Evolutionary conservation across 108 stramenopile species (phyloP).

Genomic region (Tribonema minus): DNA sequence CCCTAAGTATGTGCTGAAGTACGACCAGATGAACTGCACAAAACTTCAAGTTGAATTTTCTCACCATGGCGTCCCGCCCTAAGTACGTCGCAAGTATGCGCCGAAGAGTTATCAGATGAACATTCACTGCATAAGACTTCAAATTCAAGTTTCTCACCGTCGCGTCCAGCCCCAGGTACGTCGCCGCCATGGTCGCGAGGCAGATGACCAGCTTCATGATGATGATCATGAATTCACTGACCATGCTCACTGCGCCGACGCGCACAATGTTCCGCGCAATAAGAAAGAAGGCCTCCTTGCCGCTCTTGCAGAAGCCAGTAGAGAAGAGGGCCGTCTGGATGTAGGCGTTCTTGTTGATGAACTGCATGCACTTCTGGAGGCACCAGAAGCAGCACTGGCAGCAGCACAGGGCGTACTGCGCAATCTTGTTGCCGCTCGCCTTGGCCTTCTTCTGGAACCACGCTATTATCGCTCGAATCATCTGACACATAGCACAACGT

Average conservation of each 20-base stretch:
- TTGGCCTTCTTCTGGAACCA: slow-evolving; percentile 72
- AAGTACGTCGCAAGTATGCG: too few relatives aligned
- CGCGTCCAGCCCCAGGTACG: slow-evolving; percentile 12
- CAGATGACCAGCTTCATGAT: slow-evolving; percentile 44
- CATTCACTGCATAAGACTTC: too few relatives aligned
- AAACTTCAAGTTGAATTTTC: too few relatives aligned
- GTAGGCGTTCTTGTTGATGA: slow-evolving; percentile 66
- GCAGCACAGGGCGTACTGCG: slow-evolving; percentile 69
- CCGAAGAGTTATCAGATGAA: too few relatives aligned
- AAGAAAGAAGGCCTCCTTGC: slow-evolving; percentile 53
- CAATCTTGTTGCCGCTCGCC: slow-evolving; percentile 10
- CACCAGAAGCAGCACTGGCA: slow-evolving; percentile 78
- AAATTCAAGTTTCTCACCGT: too few relatives aligned
- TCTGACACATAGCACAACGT: too few relatives aligned
- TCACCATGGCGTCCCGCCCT: too few relatives aligned
- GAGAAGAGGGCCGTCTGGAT: slow-evolving; percentile 63
- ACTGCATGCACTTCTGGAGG: slow-evolving; percentile 63
- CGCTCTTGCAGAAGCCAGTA: slow-evolving; percentile 42
- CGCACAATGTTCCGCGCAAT: slow-evolving; percentile 51
- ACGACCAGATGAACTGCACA: too few relatives aligned
- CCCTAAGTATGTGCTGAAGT: too few relatives aligned
- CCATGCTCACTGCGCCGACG: slow-evolving; percentile 49
- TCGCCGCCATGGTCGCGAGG: slow-evolving; percentile 12
- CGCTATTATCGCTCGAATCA: slow-evolving; percentile 72
- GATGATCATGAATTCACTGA: slow-evolving; percentile 46